Conservation (phyloP, 306 rosid genomes). For the Inga oerstediana region DNA sequence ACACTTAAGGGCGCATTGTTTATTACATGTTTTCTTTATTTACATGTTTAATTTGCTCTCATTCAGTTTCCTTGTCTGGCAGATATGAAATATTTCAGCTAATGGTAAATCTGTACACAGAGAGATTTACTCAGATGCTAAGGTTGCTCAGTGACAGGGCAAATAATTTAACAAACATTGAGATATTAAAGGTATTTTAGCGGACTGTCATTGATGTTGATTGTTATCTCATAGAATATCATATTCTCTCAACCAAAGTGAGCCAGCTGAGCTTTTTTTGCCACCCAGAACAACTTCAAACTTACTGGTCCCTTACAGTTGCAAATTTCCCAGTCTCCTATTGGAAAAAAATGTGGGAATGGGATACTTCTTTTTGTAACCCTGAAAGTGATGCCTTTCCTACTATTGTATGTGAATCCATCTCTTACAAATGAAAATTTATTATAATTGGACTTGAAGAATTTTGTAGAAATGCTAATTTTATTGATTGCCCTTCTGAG, state of each 20-base stretch:
- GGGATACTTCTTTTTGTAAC: background rate
- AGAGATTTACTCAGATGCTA: constrained; percentile 97
- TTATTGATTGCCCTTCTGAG: background rate
- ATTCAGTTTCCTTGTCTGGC: constrained; percentile 45
- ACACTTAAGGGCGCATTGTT: constrained; percentile 13
- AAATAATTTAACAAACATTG: constrained; percentile 82
- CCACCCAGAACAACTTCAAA: constrained; percentile 19
- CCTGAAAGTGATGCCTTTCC: constrained; percentile 1
- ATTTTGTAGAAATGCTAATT: background rate
- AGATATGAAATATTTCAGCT: constrained; percentile 98
- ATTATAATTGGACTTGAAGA: background rate
- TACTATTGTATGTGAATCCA: background rate
- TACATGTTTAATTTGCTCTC: constrained; percentile 24
- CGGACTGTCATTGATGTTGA: constrained; percentile 27
- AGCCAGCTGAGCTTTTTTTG: constrained; percentile 1
- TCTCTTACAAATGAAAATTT: background rate
- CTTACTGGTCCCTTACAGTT: background rate
- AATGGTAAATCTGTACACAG: constrained; percentile 94
- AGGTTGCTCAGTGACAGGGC: constrained; percentile 94
- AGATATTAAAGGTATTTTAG: constrained; percentile 83
- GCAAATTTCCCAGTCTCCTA: constrained; percentile 11
- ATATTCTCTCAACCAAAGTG: constrained; percentile 6
- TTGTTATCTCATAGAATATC: constrained; percentile 23
- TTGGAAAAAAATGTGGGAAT: constrained; percentile 3
- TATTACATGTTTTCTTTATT: constrained; percentile 18